Conservation (phyloP, 805 yeast species). For the Starmerella davenportii region DNA sequence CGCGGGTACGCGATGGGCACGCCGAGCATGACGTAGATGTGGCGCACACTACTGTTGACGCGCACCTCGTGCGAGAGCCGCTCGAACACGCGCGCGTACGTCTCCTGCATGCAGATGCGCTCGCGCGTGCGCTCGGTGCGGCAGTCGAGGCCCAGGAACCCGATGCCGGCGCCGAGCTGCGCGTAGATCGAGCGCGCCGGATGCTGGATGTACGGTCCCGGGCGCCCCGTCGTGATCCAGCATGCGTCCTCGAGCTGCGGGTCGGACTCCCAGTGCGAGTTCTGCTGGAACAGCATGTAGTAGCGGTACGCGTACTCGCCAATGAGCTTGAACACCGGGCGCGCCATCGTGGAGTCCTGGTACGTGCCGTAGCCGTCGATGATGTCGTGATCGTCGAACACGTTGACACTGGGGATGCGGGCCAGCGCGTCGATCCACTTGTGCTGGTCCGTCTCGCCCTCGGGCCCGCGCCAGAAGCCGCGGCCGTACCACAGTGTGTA, state of each 20-base stretch:
- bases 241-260: slow-evolving; percentile 28
- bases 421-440: slow-evolving; percentile 61
- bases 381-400: slow-evolving; percentile 89
- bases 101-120: slow-evolving; percentile 34
- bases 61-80: slow-evolving; percentile 41
- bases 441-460: slow-evolving; percentile 47
- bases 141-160: slow-evolving; percentile 71
- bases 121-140: slow-evolving; percentile 68
- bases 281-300: slow-evolving; percentile 86
- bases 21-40: slow-evolving; percentile 67
- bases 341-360: slow-evolving; percentile 51
- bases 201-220: slow-evolving; percentile 56
- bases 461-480: slow-evolving; percentile 64
- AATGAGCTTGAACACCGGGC: slow-evolving; percentile 47
- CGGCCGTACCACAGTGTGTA: slow-evolving; percentile 80
- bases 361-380: slow-evolving; percentile 95
- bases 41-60: slow-evolving; percentile 42
- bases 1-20: slow-evolving; percentile 93
- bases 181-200: slow-evolving; percentile 51
- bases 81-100: slow-evolving; percentile 45
- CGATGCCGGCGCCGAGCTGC: slow-evolving; percentile 56
- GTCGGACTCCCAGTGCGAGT: slow-evolving; percentile 33
- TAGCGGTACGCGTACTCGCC: slow-evolving; percentile 70
- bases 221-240: slow-evolving; percentile 44
- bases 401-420: slow-evolving; percentile 67